Percentiles rank a stretch among this genome's conserved stretches.
Evolutionary conservation across 495 filamentous ascomycete genomes (phyloP).

Genomic region (Pseudoneurospora amorphoporcata): DNA sequence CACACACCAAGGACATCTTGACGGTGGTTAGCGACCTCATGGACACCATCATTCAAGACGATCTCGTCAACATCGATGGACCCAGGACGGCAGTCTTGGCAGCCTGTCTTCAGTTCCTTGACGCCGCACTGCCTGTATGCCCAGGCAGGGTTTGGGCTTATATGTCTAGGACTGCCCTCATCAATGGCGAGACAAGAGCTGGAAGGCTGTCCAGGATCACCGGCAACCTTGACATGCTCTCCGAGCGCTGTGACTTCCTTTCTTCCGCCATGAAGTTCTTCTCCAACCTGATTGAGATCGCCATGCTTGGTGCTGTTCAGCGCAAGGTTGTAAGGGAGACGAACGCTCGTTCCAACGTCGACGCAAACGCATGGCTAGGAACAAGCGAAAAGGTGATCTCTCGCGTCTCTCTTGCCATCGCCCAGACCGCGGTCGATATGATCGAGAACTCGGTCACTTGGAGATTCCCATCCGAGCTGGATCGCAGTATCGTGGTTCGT

Average conservation of each 20-base stretch:
- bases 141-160: constrained; percentile 85
- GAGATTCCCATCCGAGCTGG: constrained; percentile 60
- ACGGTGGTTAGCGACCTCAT: constrained; percentile 74
- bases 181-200: constrained; percentile 61
- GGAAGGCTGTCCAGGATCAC: constrained; percentile 66
- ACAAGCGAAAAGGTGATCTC: constrained; percentile 69
- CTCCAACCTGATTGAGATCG: constrained; percentile 64
- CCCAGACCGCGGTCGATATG: constrained; percentile 63
- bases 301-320: constrained; percentile 57
- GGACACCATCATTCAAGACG: constrained; percentile 60
- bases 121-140: constrained; percentile 55
- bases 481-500: constrained; percentile 46
- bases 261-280: constrained; percentile 61
- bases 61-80: constrained; percentile 39
- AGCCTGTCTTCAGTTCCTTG: constrained; percentile 69
- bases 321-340: constrained; percentile 50
- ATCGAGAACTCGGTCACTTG: constrained; percentile 73
- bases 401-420: constrained; percentile 59
- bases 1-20: constrained; percentile 65
- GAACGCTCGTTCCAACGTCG: constrained; percentile 40
- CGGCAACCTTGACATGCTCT: constrained; percentile 61
- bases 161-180: constrained; percentile 64
- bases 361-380: constrained; percentile 51
- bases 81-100: constrained; percentile 52
- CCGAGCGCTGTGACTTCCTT: constrained; percentile 68